A percentile compares a stretch with the other conserved stretches of the same genome.
phyloP scores from a whole-genome alignment of 75 land plant genomes.

The Picea sitchensis region DNA sequence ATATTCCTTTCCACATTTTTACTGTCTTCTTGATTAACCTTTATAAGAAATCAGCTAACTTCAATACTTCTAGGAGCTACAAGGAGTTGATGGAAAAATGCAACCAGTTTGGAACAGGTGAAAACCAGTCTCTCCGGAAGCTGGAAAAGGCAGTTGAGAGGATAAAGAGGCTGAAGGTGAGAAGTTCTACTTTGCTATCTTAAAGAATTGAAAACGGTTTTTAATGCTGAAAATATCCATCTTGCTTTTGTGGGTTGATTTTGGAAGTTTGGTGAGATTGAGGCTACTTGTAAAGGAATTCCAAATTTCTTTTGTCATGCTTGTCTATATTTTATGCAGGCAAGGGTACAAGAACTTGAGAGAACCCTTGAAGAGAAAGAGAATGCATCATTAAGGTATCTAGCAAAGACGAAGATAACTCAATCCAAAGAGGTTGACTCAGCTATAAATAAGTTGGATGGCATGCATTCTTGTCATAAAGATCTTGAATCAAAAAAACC shows the following conservation, averaged over 20 bases:
- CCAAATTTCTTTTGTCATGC: no score
- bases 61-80: slow-evolving; percentile 62
- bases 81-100: slow-evolving; percentile 88
- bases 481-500: background rate
- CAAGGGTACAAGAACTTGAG: slow-evolving; percentile 66
- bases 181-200: background rate
- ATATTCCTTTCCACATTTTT: background rate
- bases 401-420: slow-evolving; percentile 16
- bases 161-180: slow-evolving; percentile 67
- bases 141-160: slow-evolving; percentile 75
- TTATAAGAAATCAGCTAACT: background rate
- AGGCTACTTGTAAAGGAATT: no score
- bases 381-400: slow-evolving; percentile 46
- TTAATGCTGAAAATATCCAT: no score
- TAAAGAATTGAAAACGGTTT: background rate
- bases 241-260: background rate
- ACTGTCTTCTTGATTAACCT: background rate
- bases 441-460: background rate
- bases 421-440: background rate
- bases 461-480: background rate
- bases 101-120: slow-evolving; percentile 79
- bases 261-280: slow-evolving; percentile 1
- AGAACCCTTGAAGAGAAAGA: slow-evolving; percentile 63
- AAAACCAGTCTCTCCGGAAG: slow-evolving; percentile 52
- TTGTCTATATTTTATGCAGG: slow-evolving; percentile 23